Percentiles rank a stretch among this genome's conserved stretches.
Evolutionary conservation across 371 early-diverging fungal genomes (phyloP).

Genomic region (Mucor lusitanicus): DNA sequence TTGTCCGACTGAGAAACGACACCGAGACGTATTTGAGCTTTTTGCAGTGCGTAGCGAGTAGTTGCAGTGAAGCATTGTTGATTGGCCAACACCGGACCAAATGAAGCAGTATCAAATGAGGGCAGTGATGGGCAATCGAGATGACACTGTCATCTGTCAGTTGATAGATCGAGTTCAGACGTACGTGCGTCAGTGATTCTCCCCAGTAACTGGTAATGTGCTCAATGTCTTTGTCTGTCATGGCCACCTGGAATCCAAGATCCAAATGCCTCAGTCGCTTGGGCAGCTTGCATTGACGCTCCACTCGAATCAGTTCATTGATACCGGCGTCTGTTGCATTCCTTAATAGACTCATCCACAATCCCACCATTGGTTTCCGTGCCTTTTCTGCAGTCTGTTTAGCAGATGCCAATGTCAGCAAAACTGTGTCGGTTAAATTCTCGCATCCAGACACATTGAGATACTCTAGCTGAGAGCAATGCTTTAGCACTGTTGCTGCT

Average conservation of each 20-base stretch:
- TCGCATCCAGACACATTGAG: conserved; percentile 41
- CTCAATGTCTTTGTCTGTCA: conserved; percentile 9
- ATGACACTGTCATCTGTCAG: conserved; percentile 25
- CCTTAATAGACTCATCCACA: conserved; percentile 24
- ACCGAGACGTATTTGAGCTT: conserved; percentile 31
- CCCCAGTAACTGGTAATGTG: conserved; percentile 18
- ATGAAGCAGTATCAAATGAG: conserved; percentile 32
- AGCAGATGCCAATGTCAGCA: conserved; percentile 10
- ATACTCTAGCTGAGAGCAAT: conserved; percentile 26
- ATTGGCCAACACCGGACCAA: conserved; percentile 47
- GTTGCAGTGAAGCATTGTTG: conserved; percentile 19
- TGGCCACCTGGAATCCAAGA: conserved; percentile 13
- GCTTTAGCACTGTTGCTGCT: conserved; percentile 12
- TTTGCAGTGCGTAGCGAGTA: conserved; percentile 21
- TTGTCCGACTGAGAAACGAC: conserved; percentile 29
- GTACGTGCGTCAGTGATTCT: conserved; percentile 26
- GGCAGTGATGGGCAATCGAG: conserved; percentile 30
- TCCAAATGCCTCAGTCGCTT: conserved; percentile 14
- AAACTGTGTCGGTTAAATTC: conserved; percentile 15
- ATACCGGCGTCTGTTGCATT: conserved; percentile 2
- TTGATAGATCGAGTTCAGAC: conserved; percentile 37
- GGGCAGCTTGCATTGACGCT: neutral
- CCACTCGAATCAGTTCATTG: neutral
- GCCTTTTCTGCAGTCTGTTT: neutral
- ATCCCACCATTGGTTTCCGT: conserved; percentile 9